Evolutionary conservation across 805 yeast genomes (phyloP).

Genomic region (Suhomyces emberorum): DNA sequence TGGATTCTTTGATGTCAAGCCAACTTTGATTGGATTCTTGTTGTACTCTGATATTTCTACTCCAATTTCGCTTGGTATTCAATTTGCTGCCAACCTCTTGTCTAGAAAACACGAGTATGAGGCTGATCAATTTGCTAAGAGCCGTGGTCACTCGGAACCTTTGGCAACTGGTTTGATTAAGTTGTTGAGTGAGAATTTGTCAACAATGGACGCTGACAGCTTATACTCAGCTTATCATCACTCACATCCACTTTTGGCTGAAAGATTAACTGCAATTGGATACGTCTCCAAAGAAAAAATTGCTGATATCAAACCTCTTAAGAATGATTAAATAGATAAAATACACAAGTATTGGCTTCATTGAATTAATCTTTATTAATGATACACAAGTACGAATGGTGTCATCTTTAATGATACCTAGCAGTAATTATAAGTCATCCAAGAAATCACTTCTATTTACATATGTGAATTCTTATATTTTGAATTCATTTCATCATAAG

Average conservation of each 20-base stretch:
- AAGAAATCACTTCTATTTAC: too few relatives aligned
- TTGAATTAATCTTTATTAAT: too few relatives aligned
- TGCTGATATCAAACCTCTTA: constrained; percentile 11
- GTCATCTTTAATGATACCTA: too few relatives aligned
- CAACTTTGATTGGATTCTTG: constrained; percentile 76
- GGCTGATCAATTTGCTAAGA: constrained; percentile 85
- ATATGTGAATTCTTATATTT: constrained; percentile 9
- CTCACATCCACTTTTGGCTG: constrained; percentile 89
- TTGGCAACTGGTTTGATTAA: constrained; percentile 71
- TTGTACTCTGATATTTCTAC: constrained; percentile 74
- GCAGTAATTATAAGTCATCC: too few relatives aligned
- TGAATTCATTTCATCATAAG: constrained; percentile 38
- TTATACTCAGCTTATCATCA: constrained; percentile 84
- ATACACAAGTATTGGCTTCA: too few relatives aligned
- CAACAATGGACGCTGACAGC: constrained; percentile 87
- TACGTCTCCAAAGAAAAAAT: constrained; percentile 40
- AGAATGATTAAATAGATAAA: constrained; percentile 3
- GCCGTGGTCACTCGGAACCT: constrained; percentile 65
- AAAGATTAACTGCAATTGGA: constrained; percentile 77
- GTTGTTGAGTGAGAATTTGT: constrained; percentile 75
- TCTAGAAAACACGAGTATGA: constrained; percentile 89
- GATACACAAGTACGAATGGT: too few relatives aligned
- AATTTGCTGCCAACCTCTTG: constrained; percentile 63
- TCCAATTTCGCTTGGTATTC: constrained; percentile 70
- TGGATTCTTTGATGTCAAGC: constrained; percentile 66